Base-by-base conservation (phyloP, 2,329 filamentous ascomycete species). In the Mycosphaerella arachidis region DNA sequence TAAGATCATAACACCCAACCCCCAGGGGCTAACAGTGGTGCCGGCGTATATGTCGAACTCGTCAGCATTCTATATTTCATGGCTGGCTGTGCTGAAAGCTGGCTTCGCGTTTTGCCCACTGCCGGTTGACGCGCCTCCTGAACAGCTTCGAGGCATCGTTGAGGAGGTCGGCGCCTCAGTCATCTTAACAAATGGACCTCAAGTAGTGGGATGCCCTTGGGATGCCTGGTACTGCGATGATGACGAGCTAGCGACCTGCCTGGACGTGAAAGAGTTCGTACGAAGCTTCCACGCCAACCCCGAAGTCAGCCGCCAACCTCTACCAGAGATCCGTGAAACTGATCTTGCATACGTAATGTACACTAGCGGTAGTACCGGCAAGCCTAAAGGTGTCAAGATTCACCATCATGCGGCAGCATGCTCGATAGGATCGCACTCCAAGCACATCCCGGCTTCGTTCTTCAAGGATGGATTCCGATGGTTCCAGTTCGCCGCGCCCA, bases 291-390 rank as follows among this genome's bases (percentile, higher is more conserved):
- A 12, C 7, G 4, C 10, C 1, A 13, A 27, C 13, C 48, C 18
- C 7, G 9, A 20, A 16, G 16, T 9, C 20, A 20, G n/a, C 10
- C 10, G 10, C 10, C 31, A n/a, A 18, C 4, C 13, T n/a, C 51
- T 62, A 29, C 52, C 61, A 12, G 31, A 16, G 6, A 46, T 61
- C 20, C 18, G 20, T 4, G 82, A 62, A 18, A 46, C 24, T 12
- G 51, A 59, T 13, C 60, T 62, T 16, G 57, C 60, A 1, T 65
- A 67, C 29, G 57, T 68, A 9, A 59, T 68, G 33, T 69, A 69
- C 51, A 71, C 67, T 13, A 69, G 68, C 16, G 67, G 67, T 1
- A 66, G 61, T 10, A 68, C 66, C 10, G 67, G 67, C 24, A 61
- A 56, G 31, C 66, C 67, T 1, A 69, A 69, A 53, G 64, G 66